Conservation (phyloP, 306 rosid species). For the Sphenostylis stenocarpa region DNA sequence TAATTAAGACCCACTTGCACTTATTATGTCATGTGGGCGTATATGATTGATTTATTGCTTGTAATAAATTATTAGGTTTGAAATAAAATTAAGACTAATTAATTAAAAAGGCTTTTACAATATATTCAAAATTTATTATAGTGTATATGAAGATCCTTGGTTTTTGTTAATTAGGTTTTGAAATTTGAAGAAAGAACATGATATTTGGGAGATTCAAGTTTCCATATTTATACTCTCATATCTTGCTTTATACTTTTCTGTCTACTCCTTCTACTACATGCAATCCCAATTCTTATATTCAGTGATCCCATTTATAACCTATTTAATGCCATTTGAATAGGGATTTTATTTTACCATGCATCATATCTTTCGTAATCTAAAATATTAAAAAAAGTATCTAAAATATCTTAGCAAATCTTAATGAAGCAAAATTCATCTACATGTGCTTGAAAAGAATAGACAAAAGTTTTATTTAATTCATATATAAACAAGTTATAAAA, state of each 20-base stretch:
- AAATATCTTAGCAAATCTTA: too few relatives aligned
- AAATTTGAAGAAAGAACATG: constrained; percentile 2
- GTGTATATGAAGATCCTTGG: too few relatives aligned
- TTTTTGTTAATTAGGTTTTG: constrained; percentile 7
- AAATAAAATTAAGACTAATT: constrained; percentile 21
- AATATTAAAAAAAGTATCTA: not conserved
- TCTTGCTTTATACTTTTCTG: constrained; percentile 21
- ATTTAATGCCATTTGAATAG: too few relatives aligned
- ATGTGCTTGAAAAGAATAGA: not conserved
- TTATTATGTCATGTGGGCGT: constrained; percentile 36
- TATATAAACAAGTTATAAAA: too few relatives aligned
- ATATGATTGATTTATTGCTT: constrained; percentile 23
- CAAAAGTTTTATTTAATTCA: too few relatives aligned
- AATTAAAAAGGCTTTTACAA: constrained; percentile 14
- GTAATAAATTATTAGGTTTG: constrained; percentile 29
- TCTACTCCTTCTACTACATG: constrained; percentile 30
- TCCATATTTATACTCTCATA: not conserved
- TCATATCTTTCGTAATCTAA: not conserved
- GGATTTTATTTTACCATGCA: not conserved
- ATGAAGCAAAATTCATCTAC: not conserved
- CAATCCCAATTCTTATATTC: constrained; percentile 26
- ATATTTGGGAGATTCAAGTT: constrained; percentile 17
- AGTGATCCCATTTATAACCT: constrained; percentile 17
- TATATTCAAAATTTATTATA: too few relatives aligned
- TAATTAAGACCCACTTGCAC: constrained; percentile 24